A percentile compares a stretch with the other conserved stretches of the same genome.
phyloP scores from a whole-genome alignment of 129 eudicot genomes.

The Scalesia atractyloides region DNA sequence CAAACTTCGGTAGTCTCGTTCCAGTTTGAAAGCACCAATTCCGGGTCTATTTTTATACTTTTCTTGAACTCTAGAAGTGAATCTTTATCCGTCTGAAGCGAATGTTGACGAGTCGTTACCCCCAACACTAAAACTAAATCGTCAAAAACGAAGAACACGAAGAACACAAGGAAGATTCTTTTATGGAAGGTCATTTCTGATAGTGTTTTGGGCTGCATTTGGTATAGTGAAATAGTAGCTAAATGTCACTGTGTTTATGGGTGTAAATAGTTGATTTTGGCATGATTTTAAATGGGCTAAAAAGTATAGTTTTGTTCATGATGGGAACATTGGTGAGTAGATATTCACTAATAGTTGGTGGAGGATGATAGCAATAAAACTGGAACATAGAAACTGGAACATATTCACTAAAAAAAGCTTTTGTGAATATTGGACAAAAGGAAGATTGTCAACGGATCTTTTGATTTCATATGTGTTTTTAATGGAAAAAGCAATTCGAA shows the following conservation, averaged over 20 bases:
- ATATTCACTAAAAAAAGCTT: conserved; percentile 6
- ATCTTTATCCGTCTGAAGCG: conserved; percentile 45
- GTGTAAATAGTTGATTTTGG: conserved; percentile 28
- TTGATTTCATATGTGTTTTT: conserved; percentile 17
- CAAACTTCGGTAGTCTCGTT: conserved; percentile 52
- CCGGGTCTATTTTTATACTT: conserved; percentile 42
- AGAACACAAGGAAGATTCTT: conserved; percentile 16
- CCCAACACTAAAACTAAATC: conserved; percentile 20
- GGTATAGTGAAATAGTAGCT: conserved; percentile 25
- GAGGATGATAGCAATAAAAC: conserved; percentile 31
- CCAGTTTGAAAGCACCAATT: conserved; percentile 56
- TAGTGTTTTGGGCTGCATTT: conserved; percentile 5
- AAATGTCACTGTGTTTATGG: not conserved
- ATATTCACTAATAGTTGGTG: conserved; percentile 36
- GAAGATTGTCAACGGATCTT: conserved; percentile 15
- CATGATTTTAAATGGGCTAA: conserved; percentile 32
- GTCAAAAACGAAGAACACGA: conserved; percentile 30
- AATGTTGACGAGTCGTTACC: conserved; percentile 11
- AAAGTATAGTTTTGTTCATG: conserved; percentile 18
- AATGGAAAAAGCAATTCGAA: conserved; percentile 15
- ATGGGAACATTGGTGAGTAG: conserved; percentile 33
- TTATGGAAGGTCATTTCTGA: conserved; percentile 34
- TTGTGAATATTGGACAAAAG: conserved; percentile 11
- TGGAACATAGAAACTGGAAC: conserved; percentile 29
- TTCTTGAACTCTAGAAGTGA: conserved; percentile 56